Evolutionary conservation across 306 rosid species (phyloP).

Genomic region (Potentilla sterilis): DNA sequence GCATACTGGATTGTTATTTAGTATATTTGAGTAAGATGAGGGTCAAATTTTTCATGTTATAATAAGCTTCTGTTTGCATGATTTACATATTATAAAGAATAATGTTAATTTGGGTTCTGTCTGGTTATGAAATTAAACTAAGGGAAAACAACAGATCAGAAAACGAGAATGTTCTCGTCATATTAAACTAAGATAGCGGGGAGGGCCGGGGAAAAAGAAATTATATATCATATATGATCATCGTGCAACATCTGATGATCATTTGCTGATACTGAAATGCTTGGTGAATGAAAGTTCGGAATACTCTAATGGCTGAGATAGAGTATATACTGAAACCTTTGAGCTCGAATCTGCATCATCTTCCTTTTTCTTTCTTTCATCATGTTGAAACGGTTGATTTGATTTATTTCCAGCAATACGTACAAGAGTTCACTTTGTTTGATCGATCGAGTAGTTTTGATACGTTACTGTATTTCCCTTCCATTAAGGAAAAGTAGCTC

Average conservation of each 20-base stretch:
- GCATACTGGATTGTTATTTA: background rate
- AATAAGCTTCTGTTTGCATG: background rate
- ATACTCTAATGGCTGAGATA: background rate
- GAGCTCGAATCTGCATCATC: background rate
- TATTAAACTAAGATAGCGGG: too few relatives aligned
- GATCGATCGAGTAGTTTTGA: background rate
- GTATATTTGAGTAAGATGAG: background rate
- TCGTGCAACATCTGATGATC: too few relatives aligned
- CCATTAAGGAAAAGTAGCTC: background rate
- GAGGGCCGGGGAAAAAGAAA: too few relatives aligned
- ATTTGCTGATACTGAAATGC: background rate
- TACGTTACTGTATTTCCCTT: background rate
- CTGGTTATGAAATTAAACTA: background rate
- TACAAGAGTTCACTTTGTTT: background rate
- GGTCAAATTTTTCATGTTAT: background rate
- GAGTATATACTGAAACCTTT: background rate
- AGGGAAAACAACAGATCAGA: background rate
- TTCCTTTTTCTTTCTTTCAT: background rate
- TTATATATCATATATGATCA: too few relatives aligned
- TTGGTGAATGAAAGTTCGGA: background rate
- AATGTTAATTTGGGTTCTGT: background rate
- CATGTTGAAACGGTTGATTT: background rate
- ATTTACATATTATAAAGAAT: background rate
- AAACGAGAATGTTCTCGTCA: background rate
- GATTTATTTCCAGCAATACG: background rate